A percentile compares a stretch with the other conserved stretches of the same genome.
These are phyloP conservation scores for Apiospora sp. DNA, from an alignment of 2,329 filamentous ascomycete species.

Conservation along the genomic window DNA sequence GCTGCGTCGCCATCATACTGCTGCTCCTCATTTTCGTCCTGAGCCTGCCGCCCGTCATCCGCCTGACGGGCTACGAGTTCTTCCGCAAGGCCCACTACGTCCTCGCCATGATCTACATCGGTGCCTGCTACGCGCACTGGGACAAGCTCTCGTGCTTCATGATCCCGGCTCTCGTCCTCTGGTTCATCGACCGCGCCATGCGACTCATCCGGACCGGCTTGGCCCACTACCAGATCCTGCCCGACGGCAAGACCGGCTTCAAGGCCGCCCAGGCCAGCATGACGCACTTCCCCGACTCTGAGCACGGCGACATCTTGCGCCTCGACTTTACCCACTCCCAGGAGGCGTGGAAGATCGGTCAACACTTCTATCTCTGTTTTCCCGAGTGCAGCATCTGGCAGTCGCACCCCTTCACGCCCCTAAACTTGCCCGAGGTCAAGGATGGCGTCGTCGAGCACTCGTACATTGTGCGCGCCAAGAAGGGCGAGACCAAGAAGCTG, in stretches of 20 bases:
- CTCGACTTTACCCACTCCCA: constrained; percentile 71
- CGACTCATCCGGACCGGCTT: constrained; percentile 65
- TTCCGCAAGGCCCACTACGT: constrained; percentile 80
- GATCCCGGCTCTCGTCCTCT: constrained; percentile 69
- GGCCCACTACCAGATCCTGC: constrained; percentile 66
- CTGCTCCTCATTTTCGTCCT: constrained; percentile 68
- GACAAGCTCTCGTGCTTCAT: constrained; percentile 72
- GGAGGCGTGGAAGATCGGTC: constrained; percentile 68
- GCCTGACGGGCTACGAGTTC: constrained; percentile 76
- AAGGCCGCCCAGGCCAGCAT: constrained; percentile 58
- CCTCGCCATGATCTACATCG: constrained; percentile 77
- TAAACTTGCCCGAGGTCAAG: constrained; percentile 57
- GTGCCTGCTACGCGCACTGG: constrained; percentile 81
- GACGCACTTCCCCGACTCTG: constrained; percentile 60
- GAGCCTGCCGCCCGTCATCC: constrained; percentile 66
- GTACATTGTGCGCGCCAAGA: constrained; percentile 65
- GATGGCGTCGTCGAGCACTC: constrained; percentile 56
- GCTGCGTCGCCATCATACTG: constrained; percentile 72
- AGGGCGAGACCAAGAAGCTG: constrained; percentile 66
- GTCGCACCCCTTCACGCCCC: constrained; percentile 74
- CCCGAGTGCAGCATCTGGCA: constrained; percentile 73
- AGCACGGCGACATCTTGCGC: constrained; percentile 69
- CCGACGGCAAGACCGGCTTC: constrained; percentile 58
- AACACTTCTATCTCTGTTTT: constrained; percentile 78
- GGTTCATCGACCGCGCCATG: constrained; percentile 69